A percentile compares a stretch with the other conserved stretches of the same genome.
phyloP scores from a whole-genome alignment of 768 basidiomycete genomes.

The Tricholomella constricta region DNA sequence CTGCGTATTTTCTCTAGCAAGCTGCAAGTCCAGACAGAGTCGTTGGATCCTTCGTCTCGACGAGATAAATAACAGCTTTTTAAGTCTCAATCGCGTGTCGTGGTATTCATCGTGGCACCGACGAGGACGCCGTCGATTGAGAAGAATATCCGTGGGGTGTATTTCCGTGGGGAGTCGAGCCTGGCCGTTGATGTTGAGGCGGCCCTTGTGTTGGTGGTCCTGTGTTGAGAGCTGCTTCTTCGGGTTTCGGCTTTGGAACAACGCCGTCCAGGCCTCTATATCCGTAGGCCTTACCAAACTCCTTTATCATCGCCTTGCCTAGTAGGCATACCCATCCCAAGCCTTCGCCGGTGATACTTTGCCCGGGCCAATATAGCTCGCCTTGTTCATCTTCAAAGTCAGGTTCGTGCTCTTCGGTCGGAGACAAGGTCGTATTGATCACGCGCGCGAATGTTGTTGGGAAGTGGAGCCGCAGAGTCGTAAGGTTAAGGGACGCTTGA shows the following conservation, averaged over 20 bases:
- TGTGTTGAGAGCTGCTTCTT: constrained; percentile 19
- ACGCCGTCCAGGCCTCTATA: constrained; percentile 73
- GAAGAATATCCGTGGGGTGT: constrained; percentile 17
- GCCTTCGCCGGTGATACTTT: constrained; percentile 72
- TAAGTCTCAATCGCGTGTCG: not conserved
- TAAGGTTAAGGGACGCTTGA: constrained; percentile 60
- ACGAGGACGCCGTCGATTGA: constrained; percentile 6
- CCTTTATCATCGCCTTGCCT: constrained; percentile 85
- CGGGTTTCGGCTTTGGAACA: constrained; percentile 65
- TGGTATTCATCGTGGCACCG: constrained; percentile 10
- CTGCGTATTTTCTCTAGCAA: constrained; percentile 1
- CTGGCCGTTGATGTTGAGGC: constrained; percentile 17
- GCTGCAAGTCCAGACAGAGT: constrained; percentile 3
- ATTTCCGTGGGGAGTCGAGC: constrained; percentile 20
- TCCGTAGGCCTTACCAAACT: constrained; percentile 74
- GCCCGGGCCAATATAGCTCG: constrained; percentile 84
- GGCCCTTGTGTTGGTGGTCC: constrained; percentile 9
- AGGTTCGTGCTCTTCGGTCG: constrained; percentile 74
- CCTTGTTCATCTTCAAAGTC: constrained; percentile 87
- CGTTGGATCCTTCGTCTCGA: too few species aligned
- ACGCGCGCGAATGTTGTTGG: constrained; percentile 77
- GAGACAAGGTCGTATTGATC: constrained; percentile 60
- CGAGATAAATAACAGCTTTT: constrained; percentile 18
- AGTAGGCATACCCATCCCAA: constrained; percentile 87
- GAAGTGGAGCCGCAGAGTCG: constrained; percentile 69